Evolutionary conservation across 805 yeast species (phyloP).

Genomic region (Suhomyces sp.): DNA sequence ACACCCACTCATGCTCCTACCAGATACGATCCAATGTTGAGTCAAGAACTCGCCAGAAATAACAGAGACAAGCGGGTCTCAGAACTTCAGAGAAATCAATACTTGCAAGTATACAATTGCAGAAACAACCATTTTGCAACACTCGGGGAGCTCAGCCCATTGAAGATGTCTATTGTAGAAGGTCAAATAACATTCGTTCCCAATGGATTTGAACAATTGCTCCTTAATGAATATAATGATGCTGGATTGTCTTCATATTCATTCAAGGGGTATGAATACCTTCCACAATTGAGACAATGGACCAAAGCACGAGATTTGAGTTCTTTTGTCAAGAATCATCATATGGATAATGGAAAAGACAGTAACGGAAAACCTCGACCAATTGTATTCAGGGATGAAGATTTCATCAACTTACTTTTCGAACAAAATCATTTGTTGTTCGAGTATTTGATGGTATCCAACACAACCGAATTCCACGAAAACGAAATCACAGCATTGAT

Average conservation of each 20-base stretch:
- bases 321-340: slow-evolving; percentile 5
- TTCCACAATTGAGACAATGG: slow-evolving; percentile 61
- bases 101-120: slow-evolving; percentile 35
- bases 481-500: slow-evolving; percentile 21
- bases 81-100: slow-evolving; percentile 24
- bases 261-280: slow-evolving; percentile 43
- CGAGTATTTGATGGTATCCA: slow-evolving; percentile 28
- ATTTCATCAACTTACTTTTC: slow-evolving; percentile 25
- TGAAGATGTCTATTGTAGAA: slow-evolving; percentile 31
- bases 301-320: slow-evolving; percentile 22
- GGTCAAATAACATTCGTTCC: slow-evolving; percentile 39
- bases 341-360: slow-evolving; percentile 6
- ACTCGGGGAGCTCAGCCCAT: slow-evolving; percentile 32
- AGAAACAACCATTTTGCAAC: slow-evolving; percentile 35
- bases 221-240: slow-evolving; percentile 30
- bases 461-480: slow-evolving; percentile 35
- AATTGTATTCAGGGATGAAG: slow-evolving; percentile 17
- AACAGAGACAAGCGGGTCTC: slow-evolving; percentile 5
- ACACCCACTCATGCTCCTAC: slow-evolving; percentile 26
- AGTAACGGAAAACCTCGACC: slow-evolving; percentile 1
- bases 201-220: slow-evolving; percentile 25
- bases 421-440: slow-evolving; percentile 24
- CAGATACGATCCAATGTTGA: slow-evolving; percentile 7
- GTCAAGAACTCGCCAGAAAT: slow-evolving; percentile 3
- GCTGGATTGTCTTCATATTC: slow-evolving; percentile 10